phyloP scores from a whole-genome alignment of 1,139 yeast genomes.

The Hansenula sp. region DNA sequence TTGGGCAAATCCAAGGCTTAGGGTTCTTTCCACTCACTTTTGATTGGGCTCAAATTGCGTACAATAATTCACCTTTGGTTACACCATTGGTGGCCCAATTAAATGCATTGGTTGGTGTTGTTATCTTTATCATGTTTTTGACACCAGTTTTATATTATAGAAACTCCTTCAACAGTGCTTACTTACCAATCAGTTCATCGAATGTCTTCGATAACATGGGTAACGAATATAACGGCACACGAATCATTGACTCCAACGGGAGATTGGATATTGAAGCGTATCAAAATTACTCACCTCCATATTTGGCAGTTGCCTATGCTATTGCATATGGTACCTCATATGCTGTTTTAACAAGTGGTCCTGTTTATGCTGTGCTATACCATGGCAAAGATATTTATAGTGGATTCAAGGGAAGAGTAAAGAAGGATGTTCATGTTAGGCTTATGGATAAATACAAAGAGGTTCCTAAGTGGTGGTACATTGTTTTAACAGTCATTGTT shows the following conservation, averaged over 20 bases:
- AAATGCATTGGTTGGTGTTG: constrained; percentile 45
- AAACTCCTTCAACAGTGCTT: constrained; percentile 46
- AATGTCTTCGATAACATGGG: constrained; percentile 43
- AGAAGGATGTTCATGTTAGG: constrained; percentile 60
- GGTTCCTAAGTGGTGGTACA: constrained; percentile 69
- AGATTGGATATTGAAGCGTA: constrained; percentile 47
- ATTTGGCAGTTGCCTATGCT: constrained; percentile 60
- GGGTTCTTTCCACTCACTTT: constrained; percentile 61
- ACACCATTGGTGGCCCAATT: constrained; percentile 60
- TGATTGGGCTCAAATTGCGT: constrained; percentile 54
- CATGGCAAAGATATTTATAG: constrained; percentile 50
- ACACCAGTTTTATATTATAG: constrained; percentile 44
- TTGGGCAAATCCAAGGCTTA: constrained; percentile 56
- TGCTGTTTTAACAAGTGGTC: constrained; percentile 58
- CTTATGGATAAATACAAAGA: constrained; percentile 55
- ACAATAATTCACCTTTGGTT: constrained; percentile 61
- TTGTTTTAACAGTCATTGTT: constrained; percentile 24
- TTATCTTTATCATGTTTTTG: constrained; percentile 36
- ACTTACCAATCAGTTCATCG: constrained; percentile 43
- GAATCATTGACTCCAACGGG: constrained; percentile 40
- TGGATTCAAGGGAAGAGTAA: constrained; percentile 37
- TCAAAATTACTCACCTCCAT: constrained; percentile 53
- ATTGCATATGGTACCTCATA: constrained; percentile 60
- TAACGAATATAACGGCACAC: constrained; percentile 36
- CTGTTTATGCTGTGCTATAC: constrained; percentile 50